phyloP scores from a whole-genome alignment of 176 grass and related monocot genomes.

The Thinopyrum elongatum region DNA sequence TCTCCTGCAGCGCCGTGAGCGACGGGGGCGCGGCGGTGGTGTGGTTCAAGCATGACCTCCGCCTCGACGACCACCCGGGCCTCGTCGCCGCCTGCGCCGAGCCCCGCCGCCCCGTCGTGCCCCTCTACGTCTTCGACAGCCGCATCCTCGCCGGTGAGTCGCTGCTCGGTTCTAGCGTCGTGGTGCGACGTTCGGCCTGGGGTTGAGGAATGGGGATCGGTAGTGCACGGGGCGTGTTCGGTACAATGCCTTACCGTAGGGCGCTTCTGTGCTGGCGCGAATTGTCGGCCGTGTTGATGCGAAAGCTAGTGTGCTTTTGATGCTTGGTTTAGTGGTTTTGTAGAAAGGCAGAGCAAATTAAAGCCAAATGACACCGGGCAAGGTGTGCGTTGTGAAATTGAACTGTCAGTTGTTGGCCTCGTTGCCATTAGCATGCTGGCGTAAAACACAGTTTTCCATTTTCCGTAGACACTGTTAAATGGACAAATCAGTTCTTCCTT shows the following conservation, averaged over 20 bases:
- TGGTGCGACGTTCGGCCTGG: background rate
- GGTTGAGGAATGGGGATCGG: background rate
- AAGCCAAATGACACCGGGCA: background rate
- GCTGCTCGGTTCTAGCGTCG: background rate
- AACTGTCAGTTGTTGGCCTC: background rate
- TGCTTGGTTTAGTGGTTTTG: background rate
- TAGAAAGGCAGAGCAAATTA: background rate
- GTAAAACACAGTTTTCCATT: background rate
- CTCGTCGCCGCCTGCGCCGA: conserved; percentile 58
- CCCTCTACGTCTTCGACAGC: conserved; percentile 91
- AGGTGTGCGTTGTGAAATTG: background rate
- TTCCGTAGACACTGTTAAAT: background rate
- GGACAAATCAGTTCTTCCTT: background rate
- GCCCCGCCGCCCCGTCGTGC: conserved; percentile 59
- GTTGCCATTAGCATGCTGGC: background rate
- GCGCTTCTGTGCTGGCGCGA: too few species aligned
- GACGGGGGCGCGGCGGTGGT: conserved; percentile 54
- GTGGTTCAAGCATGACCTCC: conserved; percentile 98
- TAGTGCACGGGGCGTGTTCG: background rate
- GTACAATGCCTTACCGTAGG: background rate
- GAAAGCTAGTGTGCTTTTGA: background rate
- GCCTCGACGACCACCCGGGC: conserved; percentile 82
- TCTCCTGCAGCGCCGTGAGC: conserved; percentile 24
- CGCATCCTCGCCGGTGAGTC: conserved; percentile 69
- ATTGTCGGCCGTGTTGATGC: background rate